Evolutionary conservation across 192 early-diverging fungal genomes (phyloP), one percentile per base, ranked within the genome.

Genomic region (Backusella australiensis): DNA sequence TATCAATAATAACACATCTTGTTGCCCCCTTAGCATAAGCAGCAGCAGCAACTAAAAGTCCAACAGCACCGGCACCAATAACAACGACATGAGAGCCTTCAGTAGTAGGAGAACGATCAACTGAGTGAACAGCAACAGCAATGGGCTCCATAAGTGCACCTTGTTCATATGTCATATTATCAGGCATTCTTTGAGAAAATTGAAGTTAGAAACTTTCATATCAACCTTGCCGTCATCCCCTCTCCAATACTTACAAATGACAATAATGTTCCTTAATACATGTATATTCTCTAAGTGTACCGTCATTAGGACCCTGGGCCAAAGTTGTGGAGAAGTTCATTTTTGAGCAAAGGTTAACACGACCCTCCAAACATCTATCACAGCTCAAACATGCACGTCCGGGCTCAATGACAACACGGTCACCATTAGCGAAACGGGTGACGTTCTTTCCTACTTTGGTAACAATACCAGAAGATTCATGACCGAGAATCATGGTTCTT

Each of bases 341-440:
- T 9, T 83, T 80, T 41, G 63, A 53, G 36, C 84, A 85, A 21
- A 83, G 72, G 34, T 83, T 84, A 68, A 84, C 82, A 29, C 74
- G 68, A 6, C 82, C 82, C 34, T 44, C 14, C 46, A 80, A 75
- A 36, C 82, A 84, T 67, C 80, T 71, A 32, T 81, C 72, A 63
- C 82, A 84, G 42, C 63, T 71, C 32, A 78, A 69, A n/a, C 80
- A 86, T 42, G 75, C 46, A 26, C 74, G 63, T 26, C 82, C 82
- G 6, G 84, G 84, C 70, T 86, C 85, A 34, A 86, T 53, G 12
- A 78, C 77, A n/a, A 86, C 83, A 49, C 78, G 81, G 56, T 86
- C 83, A n/a, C 83, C 83, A 52, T 76, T 72, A 35, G 82, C 72
- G 17, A 86, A 56, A 17, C 70, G 42, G 2, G 66, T 83, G 15